Conservation (phyloP, 192 early-diverging fungal species). For the Coemansia asiatica region DNA sequence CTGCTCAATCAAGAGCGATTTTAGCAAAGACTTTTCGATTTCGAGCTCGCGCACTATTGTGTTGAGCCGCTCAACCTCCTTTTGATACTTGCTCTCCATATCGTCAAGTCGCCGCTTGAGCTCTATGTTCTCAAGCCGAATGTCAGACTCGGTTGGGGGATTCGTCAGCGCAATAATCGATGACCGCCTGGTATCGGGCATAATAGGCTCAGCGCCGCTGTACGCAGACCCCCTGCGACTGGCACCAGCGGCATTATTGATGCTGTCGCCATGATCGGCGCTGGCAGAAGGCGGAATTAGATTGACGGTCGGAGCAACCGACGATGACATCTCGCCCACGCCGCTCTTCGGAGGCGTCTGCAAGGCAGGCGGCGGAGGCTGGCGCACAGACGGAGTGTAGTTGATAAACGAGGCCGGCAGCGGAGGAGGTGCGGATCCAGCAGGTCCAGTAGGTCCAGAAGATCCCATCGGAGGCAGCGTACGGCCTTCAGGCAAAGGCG, state of each 20-base stretch:
- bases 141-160: slow-evolving; percentile 38
- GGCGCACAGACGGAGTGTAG: slow-evolving; percentile 23
- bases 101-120: slow-evolving; percentile 47
- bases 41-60: slow-evolving; percentile 34
- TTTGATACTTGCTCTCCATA: slow-evolving; percentile 42
- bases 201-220: slow-evolving; percentile 2
- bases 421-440: slow-evolving; percentile 7
- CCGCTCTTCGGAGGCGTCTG: slow-evolving; percentile 5
- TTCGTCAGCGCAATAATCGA: slow-evolving; percentile 55
- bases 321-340: background rate
- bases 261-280: background rate
- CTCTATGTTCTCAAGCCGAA: slow-evolving; percentile 41
- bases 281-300: background rate
- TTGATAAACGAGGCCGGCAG: slow-evolving; percentile 24
- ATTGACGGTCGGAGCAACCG: background rate
- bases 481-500: slow-evolving; percentile 32
- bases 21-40: slow-evolving; percentile 53
- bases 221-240: slow-evolving; percentile 25
- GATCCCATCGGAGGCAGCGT: background rate
- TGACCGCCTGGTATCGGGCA: slow-evolving; percentile 36
- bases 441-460: background rate
- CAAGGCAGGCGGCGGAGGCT: background rate
- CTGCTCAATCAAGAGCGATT: slow-evolving; percentile 37
- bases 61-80: slow-evolving; percentile 36
- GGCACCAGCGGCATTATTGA: background rate